Conservation (phyloP, 2,329 filamentous ascomycete genomes). For the Aspergillus glaucus region DNA sequence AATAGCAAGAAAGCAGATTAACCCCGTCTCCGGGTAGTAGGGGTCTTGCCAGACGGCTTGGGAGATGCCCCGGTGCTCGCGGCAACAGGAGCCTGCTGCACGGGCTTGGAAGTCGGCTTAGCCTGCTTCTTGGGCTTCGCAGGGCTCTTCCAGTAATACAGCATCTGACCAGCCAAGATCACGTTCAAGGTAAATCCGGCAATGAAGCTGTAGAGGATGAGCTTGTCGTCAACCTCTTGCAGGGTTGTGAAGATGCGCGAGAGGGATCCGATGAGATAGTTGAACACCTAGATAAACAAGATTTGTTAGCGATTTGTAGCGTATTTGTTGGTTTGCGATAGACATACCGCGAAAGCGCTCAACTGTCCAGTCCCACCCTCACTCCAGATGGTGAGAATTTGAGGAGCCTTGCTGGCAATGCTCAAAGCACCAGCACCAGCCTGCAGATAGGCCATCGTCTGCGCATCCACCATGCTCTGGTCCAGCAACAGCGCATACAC, state of each 20-base stretch:
- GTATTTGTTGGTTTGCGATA: not conserved
- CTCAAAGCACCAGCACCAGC: constrained; percentile 76
- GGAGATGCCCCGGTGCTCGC: constrained; percentile 38
- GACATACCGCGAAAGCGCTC: constrained; percentile 85
- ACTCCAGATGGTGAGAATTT: constrained; percentile 79
- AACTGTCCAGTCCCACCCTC: constrained; percentile 90
- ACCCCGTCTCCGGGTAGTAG: constrained; percentile 52
- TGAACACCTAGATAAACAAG: constrained; percentile 68
- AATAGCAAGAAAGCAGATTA: constrained; percentile 18
- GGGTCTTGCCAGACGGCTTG: constrained; percentile 41
- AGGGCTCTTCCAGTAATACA: constrained; percentile 86
- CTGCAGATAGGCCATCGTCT: constrained; percentile 68
- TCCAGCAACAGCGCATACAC: constrained; percentile 64
- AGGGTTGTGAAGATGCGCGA: constrained; percentile 96
- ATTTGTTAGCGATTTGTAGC: constrained; percentile 1
- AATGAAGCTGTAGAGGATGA: constrained; percentile 92
- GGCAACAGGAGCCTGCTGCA: constrained; percentile 26
- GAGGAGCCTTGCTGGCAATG: constrained; percentile 85
- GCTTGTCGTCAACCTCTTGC: constrained; percentile 92
- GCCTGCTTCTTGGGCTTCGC: constrained; percentile 36
- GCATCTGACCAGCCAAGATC: constrained; percentile 80
- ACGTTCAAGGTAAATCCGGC: constrained; percentile 86
- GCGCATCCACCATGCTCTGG: constrained; percentile 57
- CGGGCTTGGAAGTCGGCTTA: constrained; percentile 16
- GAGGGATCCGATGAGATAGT: constrained; percentile 88